Evolutionary conservation across 495 filamentous ascomycete species (phyloP).

Genomic region (Diplogelasinospora grovesii): DNA sequence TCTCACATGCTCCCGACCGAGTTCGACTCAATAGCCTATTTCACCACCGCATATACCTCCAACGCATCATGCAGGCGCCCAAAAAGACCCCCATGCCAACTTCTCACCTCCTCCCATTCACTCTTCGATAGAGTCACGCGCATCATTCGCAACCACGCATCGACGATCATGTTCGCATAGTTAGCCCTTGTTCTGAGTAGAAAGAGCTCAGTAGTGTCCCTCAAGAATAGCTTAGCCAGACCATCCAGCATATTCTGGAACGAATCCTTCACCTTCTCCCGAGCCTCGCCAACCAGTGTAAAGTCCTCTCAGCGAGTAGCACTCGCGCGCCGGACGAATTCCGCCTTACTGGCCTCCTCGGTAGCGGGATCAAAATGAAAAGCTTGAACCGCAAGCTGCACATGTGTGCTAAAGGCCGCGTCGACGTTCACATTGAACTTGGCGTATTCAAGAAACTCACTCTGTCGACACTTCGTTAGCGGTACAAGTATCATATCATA

Average conservation of each 20-base stretch:
- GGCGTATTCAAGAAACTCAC: conserved; percentile 29
- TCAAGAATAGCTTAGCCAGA: conserved; percentile 38
- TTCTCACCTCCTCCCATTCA: conserved; percentile 46
- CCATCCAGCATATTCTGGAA: conserved; percentile 37
- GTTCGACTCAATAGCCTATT: too few relatives aligned
- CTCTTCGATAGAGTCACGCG: conserved; percentile 23
- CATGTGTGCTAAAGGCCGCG: conserved; percentile 39
- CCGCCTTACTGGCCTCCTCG: conserved; percentile 34
- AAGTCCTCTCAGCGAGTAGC: conserved; percentile 42
- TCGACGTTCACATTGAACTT: conserved; percentile 47
- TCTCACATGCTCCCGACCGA: too few relatives aligned
- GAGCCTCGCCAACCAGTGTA: conserved; percentile 31
- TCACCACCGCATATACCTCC: conserved; percentile 21
- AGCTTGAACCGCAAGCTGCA: conserved; percentile 22
- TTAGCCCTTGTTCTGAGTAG: conserved; percentile 37
- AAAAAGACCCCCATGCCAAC: conserved; percentile 48
- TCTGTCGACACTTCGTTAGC: conserved; percentile 22
- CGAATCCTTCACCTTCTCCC: conserved; percentile 29
- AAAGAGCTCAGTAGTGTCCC: conserved; percentile 40
- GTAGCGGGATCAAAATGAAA: conserved; percentile 42
- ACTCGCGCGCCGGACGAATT: conserved; percentile 41
- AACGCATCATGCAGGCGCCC: conserved; percentile 42
- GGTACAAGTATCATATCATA: conserved; percentile 20
- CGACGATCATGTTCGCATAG: conserved; percentile 60
- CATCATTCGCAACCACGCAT: conserved; percentile 51